A percentile compares a stretch with the other conserved stretches of the same genome.
Conservation (phyloP, 495 filamentous ascomycete genomes). For the Rhypophila decipiens region DNA sequence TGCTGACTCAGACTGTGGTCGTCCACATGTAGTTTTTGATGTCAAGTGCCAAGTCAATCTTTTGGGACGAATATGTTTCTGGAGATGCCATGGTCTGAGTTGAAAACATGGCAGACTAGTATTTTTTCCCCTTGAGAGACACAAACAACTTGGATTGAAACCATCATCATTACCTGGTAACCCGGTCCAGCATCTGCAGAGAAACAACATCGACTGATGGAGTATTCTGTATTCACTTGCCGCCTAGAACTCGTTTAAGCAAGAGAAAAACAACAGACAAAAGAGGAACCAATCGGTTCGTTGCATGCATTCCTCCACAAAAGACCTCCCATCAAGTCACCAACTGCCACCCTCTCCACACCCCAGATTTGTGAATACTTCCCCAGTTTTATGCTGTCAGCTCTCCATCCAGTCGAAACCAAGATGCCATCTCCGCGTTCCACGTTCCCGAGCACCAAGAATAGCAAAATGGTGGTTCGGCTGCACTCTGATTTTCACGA, state of each 20-base stretch:
- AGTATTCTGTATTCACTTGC: conserved; percentile 2
- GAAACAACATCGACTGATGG: no score
- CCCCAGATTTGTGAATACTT: no score
- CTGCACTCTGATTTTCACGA: background rate
- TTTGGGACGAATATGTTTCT: no score
- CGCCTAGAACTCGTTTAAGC: background rate
- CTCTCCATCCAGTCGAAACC: no score
- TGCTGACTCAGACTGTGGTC: no score
- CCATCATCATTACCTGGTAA: background rate
- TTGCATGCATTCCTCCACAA: background rate
- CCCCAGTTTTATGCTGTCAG: no score
- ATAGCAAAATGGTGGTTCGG: background rate
- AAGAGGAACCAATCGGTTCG: background rate
- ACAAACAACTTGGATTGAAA: background rate
- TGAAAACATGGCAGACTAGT: no score
- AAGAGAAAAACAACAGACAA: background rate
- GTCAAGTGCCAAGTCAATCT: no score
- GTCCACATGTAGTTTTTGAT: no score
- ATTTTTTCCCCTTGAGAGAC: no score
- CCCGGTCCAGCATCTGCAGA: background rate
- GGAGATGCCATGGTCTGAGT: no score
- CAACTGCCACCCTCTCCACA: background rate
- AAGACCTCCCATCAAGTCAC: no score
- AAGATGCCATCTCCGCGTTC: background rate
- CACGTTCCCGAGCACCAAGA: conserved; percentile 4